Conservation (phyloP, 2,329 filamentous ascomycete species). For the Plectosphaerella cucumerina region DNA sequence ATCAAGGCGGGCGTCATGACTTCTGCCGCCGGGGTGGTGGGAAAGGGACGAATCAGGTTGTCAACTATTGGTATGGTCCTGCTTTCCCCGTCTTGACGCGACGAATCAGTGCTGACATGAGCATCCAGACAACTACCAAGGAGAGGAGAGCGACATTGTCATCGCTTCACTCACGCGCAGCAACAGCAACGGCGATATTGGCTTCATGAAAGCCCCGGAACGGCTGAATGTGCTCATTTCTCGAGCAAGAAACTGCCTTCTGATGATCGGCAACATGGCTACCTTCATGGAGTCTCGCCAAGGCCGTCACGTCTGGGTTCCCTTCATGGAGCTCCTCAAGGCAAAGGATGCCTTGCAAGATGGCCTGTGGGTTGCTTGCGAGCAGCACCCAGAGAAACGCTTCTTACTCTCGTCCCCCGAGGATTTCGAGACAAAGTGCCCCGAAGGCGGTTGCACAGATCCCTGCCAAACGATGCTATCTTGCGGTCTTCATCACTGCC, state of each 20-base stretch:
- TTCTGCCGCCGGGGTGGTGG: conserved; percentile 42
- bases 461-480: conserved; percentile 50
- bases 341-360: conserved; percentile 48
- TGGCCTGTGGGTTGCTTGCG: conserved; percentile 57
- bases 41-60: conserved; percentile 51
- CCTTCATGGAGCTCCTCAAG: conserved; percentile 54
- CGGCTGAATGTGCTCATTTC: conserved; percentile 68
- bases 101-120: not conserved
- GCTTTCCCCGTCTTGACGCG: no score
- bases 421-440: conserved; percentile 59
- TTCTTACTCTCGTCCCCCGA: conserved; percentile 41
- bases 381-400: conserved; percentile 49
- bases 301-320: conserved; percentile 52
- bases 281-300: conserved; percentile 61
- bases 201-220: conserved; percentile 64
- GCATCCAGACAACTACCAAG: conserved; percentile 68
- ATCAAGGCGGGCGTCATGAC: conserved; percentile 58
- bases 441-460: conserved; percentile 65
- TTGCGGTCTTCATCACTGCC: conserved; percentile 58
- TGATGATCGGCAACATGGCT: conserved; percentile 66
- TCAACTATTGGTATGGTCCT: conserved; percentile 62
- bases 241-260: conserved; percentile 58
- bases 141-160: conserved; percentile 71
- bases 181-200: conserved; percentile 60
- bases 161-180: conserved; percentile 65